A percentile compares a stretch with the other conserved stretches of the same genome.
Evolutionary conservation across 2,329 filamentous ascomycete species (phyloP).

Genomic region (Chaetomium sp.): DNA sequence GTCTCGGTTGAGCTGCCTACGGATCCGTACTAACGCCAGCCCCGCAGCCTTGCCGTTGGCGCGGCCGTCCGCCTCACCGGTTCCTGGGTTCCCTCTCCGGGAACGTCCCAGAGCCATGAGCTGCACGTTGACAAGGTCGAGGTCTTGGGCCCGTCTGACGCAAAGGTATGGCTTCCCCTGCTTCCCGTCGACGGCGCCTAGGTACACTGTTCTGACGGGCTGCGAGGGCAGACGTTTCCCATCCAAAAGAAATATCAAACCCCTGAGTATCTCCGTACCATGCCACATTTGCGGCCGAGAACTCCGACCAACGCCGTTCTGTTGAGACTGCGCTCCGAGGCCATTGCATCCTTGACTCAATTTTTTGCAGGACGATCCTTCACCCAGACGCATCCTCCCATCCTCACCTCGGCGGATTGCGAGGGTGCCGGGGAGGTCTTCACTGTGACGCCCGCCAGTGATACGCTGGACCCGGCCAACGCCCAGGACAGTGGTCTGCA

Average conservation of each 20-base stretch:
- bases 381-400: slow-evolving; percentile 81
- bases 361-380: slow-evolving; percentile 70
- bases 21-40: slow-evolving; percentile 25
- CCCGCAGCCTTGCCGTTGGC: slow-evolving; percentile 67
- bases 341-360: slow-evolving; percentile 63
- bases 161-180: slow-evolving; percentile 50
- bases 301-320: slow-evolving; percentile 75
- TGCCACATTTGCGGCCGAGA: slow-evolving; percentile 80
- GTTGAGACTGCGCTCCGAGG: slow-evolving; percentile 74
- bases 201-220: not conserved
- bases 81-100: slow-evolving; percentile 65
- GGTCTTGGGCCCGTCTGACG: slow-evolving; percentile 70
- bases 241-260: slow-evolving; percentile 96
- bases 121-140: slow-evolving; percentile 65
- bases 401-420: slow-evolving; percentile 95
- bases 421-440: slow-evolving; percentile 96
- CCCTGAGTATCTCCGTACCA: slow-evolving; percentile 76
- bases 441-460: slow-evolving; percentile 47
- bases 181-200: not conserved
- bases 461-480: slow-evolving; percentile 24
- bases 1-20: slow-evolving; percentile 19
- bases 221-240: slow-evolving; percentile 64
- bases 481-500: slow-evolving; percentile 28
- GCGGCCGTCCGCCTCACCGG: slow-evolving; percentile 73
- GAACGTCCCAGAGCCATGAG: slow-evolving; percentile 68